These are phyloP conservation scores for Penicillium waksmanii DNA, from an alignment of 495 filamentous ascomycete species.

Conservation along the genomic window DNA sequence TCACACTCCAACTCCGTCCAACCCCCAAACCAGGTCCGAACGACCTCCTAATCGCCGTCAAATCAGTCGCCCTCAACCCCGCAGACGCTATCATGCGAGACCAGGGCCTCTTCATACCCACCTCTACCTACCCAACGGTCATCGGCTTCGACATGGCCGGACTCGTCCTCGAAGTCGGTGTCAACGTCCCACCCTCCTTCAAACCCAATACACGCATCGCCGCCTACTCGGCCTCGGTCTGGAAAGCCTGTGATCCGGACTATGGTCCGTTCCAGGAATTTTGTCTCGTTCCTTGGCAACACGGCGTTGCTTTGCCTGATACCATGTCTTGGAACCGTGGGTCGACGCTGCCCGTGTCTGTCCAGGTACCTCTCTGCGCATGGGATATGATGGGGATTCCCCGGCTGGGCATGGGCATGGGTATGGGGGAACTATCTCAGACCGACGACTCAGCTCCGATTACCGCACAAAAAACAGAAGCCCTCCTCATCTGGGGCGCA, in stretches of 20 bases:
- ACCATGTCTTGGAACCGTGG: constrained; percentile 46
- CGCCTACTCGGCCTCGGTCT: constrained; percentile 45
- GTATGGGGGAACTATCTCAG: too few species aligned
- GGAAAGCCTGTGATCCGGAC: constrained; percentile 39
- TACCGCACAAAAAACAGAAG: constrained; percentile 27
- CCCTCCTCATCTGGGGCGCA: constrained; percentile 51
- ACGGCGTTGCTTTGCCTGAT: constrained; percentile 41
- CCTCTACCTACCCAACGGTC: constrained; percentile 44
- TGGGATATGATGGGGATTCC: constrained; percentile 39
- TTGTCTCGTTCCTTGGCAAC: constrained; percentile 43
- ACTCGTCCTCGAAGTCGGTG: constrained; percentile 45
- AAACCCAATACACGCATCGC: constrained; percentile 46
- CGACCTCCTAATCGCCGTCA: constrained; percentile 53
- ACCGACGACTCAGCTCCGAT: too few species aligned
- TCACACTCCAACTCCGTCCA: constrained; percentile 36
- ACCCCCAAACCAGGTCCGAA: constrained; percentile 49
- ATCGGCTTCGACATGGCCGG: constrained; percentile 53
- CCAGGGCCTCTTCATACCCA: constrained; percentile 41
- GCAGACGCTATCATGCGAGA: constrained; percentile 45
- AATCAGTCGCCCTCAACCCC: constrained; percentile 55
- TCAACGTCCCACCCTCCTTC: constrained; percentile 37
- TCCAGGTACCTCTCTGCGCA: constrained; percentile 34
- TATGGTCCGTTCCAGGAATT: constrained; percentile 52
- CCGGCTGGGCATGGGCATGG: constrained; percentile 15
- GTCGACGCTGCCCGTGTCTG: constrained; percentile 47